Evolutionary conservation across 805 yeast species (phyloP), one percentile per base, ranked within the genome.

Genomic region (Candida cerambycidarum): DNA sequence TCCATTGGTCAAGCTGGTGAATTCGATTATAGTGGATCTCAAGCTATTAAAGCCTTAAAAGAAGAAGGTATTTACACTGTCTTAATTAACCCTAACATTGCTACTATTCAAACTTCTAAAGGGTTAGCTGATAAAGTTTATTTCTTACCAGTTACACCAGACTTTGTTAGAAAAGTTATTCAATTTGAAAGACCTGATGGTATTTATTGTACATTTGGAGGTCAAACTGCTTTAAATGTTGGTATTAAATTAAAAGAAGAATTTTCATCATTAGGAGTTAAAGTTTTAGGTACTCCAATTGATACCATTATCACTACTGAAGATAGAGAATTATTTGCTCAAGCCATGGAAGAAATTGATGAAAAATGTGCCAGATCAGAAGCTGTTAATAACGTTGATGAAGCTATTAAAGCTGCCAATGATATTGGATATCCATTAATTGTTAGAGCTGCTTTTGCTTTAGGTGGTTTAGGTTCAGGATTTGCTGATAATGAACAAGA

Each of bases 1-100:
- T 86, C 96, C 41, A 92, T 92, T 63, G 98, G 98, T 47, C 98
- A 92, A 70, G 98, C 98, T 40, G 98, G 98, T 58, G 98, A 92
- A 70, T 92, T 92, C 58, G 98, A 92, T 68, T 92, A 92, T 66
- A 85, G 95, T 42, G 96, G 98, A 44, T 90, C 97, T 17, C 98
- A 90, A 71, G 98, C 98, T 39, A 92, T 90, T 65, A 90, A 90
- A 67, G 98, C 98, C 10, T 72, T 90, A 59, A 86, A 79, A 60
- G 98, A 90, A 70, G 95, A 90, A 71, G 97, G 97, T 48, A 93
- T 92, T 52, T 89, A 92, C 76, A 90, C 96, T 5, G 85, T 90
- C 51, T 76, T 90, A 61, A 88, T 90, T 62, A 90, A 90, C 65
- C 98, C 98, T 48, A 90, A 90, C 65, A 90, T 90, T 54, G 98